Evolutionary conservation across 2,329 filamentous ascomycete genomes (phyloP), one percentile per base, ranked within the genome.

Genomic region (Apiospora koreana): DNA sequence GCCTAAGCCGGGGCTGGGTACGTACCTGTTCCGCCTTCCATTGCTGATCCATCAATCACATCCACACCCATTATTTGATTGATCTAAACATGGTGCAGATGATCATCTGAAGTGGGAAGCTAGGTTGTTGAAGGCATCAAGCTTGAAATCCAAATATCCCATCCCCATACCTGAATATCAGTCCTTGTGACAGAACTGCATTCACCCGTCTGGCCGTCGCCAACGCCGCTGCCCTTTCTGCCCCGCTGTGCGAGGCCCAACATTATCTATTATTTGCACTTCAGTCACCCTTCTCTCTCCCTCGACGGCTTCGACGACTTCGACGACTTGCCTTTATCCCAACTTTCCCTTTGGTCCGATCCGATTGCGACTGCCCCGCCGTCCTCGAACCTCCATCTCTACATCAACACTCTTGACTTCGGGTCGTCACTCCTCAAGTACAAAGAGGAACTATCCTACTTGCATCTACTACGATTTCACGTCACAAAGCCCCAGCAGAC

Each of bases 31-130:
- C 28, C 50, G 28, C 50, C 28, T n/a, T n/a, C n/a, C n/a, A n/a
- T n/a, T n/a, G n/a, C n/a, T n/a, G n/a, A n/a, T 35, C 54, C 35
- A 38, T 35, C 54, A 46, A 7, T 46, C 43, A 46, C 43, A 46
- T 46, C 43, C 41, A 58, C 54, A 38, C 38, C 54, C 28, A 62
- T 38, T 62, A 62, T 62, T 62, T 62, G 54, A 62, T 62, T 62
- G 54, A 62, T 62, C 54, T 62, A 31, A 62, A 62, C 54, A 62
- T 62, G 54, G 54, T 62, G 54, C 54, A 62, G 54, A 62, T 62
- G 54, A 62, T 62, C 54, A 62, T 62, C 54, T 62, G 54, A 62
- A 62, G 54, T 62, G 54, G 54, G 54, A 62, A 62, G 54, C 54
- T 62, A 62, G 54, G 54, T 62, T 62, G 54, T 62, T 12, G 54